Conservation (phyloP, 345 rosid species). For the Pistacia atlantica region DNA sequence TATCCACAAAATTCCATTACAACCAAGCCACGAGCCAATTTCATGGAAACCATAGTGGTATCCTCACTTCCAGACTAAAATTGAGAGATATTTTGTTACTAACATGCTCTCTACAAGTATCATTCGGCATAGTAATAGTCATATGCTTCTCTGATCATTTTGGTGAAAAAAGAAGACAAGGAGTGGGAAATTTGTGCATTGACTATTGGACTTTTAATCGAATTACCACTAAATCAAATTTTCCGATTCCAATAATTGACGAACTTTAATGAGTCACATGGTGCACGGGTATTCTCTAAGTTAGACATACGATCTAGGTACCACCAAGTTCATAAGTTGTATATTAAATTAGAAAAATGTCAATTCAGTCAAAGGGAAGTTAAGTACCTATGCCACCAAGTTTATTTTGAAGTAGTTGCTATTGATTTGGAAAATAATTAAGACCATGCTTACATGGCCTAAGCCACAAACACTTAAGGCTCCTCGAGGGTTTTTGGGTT, state of each 20-base stretch:
- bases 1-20: too few species aligned
- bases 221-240: not conserved
- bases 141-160: not conserved
- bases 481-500: not conserved
- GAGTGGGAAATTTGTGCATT: not conserved
- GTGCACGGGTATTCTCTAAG: not conserved
- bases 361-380: slow-evolving; percentile 1
- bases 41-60: too few species aligned
- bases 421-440: not conserved
- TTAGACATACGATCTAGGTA: not conserved
- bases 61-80: too few species aligned
- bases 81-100: too few species aligned
- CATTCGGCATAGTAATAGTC: too few species aligned
- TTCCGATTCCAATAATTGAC: not conserved
- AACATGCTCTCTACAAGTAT: too few species aligned
- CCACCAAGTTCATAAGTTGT: not conserved
- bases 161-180: not conserved
- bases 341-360: not conserved
- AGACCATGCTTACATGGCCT: not conserved
- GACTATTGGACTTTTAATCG: not conserved
- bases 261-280: not conserved
- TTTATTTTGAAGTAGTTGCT: not conserved
- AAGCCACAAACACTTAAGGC: not conserved
- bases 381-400: not conserved
- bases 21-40: too few species aligned